phyloP scores from a whole-genome alignment of 2,329 filamentous ascomycete genomes.

The Epichloe amarillans region DNA sequence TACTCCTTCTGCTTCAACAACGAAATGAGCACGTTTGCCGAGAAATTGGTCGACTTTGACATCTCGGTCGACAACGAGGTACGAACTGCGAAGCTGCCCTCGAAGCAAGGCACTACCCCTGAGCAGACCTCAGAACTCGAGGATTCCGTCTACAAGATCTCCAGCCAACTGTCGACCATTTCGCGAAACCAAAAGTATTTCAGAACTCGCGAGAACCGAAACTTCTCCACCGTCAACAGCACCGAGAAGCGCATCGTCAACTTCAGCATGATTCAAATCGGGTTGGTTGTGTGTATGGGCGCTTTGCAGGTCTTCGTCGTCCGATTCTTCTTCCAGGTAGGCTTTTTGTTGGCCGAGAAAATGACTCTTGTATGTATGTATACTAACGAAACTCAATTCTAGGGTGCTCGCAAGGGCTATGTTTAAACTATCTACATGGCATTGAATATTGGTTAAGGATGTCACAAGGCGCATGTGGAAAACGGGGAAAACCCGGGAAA shows the following conservation, averaged over 20 bases:
- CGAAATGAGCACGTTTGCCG: constrained; percentile 92
- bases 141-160: constrained; percentile 91
- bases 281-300: constrained; percentile 89
- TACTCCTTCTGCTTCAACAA: constrained; percentile 99
- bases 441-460: constrained; percentile 11
- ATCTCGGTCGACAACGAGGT: constrained; percentile 90
- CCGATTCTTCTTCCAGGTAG: constrained; percentile 92
- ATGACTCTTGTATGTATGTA: background rate
- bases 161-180: constrained; percentile 83
- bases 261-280: constrained; percentile 86
- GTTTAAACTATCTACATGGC: constrained; percentile 32
- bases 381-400: constrained; percentile 7
- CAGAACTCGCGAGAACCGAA: constrained; percentile 94
- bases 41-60: constrained; percentile 97
- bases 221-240: constrained; percentile 94
- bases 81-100: constrained; percentile 60
- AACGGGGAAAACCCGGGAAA: constrained; percentile 6
- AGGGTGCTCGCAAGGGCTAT: constrained; percentile 57
- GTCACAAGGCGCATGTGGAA: constrained; percentile 18
- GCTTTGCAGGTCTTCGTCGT: constrained; percentile 94
- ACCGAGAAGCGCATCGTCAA: constrained; percentile 95
- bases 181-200: constrained; percentile 98
- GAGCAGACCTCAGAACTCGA: constrained; percentile 84
- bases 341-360: background rate
- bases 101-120: constrained; percentile 74